These are phyloP conservation scores for Coemansia sp. DNA, from an alignment of 192 early-diverging fungal genomes.

Conservation along the genomic window DNA sequence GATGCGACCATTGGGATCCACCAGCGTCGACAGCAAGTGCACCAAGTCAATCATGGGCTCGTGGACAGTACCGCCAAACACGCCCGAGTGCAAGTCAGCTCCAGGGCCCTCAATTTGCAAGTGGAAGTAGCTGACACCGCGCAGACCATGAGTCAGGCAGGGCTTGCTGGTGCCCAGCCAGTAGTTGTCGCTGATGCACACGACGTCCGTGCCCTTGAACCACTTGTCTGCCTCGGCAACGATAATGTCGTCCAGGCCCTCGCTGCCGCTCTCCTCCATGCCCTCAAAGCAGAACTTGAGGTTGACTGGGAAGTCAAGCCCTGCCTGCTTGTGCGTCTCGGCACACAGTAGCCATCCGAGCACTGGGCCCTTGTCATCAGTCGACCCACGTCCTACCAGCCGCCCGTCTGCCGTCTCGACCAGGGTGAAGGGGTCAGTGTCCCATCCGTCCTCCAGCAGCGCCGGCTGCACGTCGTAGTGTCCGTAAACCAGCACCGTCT, in stretches of 20 bases:
- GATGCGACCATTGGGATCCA: slow-evolving; percentile 85
- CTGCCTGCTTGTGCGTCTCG: slow-evolving; percentile 90
- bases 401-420: slow-evolving; percentile 83
- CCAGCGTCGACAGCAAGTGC: slow-evolving; percentile 81
- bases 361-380: slow-evolving; percentile 99
- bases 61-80: slow-evolving; percentile 92
- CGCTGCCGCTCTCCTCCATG: slow-evolving; percentile 87
- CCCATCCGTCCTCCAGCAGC: slow-evolving; percentile 86
- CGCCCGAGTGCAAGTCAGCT: slow-evolving; percentile 95
- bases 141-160: slow-evolving; percentile 97
- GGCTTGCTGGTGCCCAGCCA: slow-evolving; percentile 97
- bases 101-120: slow-evolving; percentile 78
- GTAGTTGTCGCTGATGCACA: slow-evolving; percentile 99
- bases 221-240: slow-evolving; percentile 82
- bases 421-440: slow-evolving; percentile 87
- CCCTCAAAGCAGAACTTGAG: slow-evolving; percentile 98
- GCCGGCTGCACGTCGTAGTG: slow-evolving; percentile 99
- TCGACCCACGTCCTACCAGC: slow-evolving; percentile 89
- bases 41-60: slow-evolving; percentile 98
- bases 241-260: slow-evolving; percentile 94
- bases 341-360: slow-evolving; percentile 96
- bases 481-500: slow-evolving; percentile 96
- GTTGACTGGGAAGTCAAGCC: slow-evolving; percentile 92
- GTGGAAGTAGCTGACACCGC: slow-evolving; percentile 72
- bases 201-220: slow-evolving; percentile 92